Base-by-base conservation (phyloP, 2,329 filamentous ascomycete species). In the Coniochaeta sp. region DNA sequence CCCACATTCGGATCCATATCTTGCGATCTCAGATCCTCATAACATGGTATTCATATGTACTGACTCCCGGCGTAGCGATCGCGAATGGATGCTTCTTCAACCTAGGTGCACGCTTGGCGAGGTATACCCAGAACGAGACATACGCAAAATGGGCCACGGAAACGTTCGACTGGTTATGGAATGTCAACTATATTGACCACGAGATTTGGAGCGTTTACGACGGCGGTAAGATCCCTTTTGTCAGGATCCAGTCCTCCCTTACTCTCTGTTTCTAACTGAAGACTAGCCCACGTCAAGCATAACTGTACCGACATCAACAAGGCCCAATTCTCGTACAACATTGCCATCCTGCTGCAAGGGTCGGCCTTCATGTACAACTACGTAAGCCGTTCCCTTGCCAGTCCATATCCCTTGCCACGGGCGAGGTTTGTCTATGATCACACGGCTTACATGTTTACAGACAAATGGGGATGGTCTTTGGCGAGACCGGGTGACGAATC, bases 291-390 rank as follows among this genome's bases (percentile, higher is more conserved):
- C 55, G 72, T 78, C 28, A 65, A 68, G 14, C 68, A 75, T 27
- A 78, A 84, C 59, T 88, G 85, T 64, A 77, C 72, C 30, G 70
- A 76, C 51, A 70, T 83, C 57, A 81, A 83, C 66, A 72, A 75
- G 52, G 71, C 78, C 2, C 82, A 85, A 55, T 87, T 83, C 70
- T 81, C 82, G 0, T 86, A 87, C 65, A 86, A 85, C 56, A 78
- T 80, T 30, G 85, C 77, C 10, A 73, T 84, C 47, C 73, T 82
- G 50, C 62, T 85, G 12, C 74, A 82, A 50, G 86, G 86, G 1
- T 78, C 79, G 0, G 84, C 86, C 0, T 81, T 79, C 56, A 80
- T 89, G 78, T 89, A 86, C 65, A 86, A 87, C 60, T 77, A 69
- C 55, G 76, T 78, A 62, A 20, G 76, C n/a, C n/a, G n/a, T n/a